A percentile compares a stretch with the other conserved stretches of the same genome.
Evolutionary conservation across 441 rosid species (phyloP).

Genomic region (Corymbia citriodora): DNA sequence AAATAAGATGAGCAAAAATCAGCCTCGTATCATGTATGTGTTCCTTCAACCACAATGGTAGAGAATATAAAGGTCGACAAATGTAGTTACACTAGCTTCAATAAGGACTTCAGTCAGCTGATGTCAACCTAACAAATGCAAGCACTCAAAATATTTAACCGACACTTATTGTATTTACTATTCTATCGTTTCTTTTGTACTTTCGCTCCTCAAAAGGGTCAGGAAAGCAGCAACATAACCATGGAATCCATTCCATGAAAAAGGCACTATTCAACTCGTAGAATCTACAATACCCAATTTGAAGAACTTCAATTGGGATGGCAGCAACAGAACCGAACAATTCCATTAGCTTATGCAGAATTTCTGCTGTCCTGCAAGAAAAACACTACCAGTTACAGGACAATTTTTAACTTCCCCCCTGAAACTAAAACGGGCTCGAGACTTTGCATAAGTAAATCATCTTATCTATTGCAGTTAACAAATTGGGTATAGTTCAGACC

Average conservation of each 20-base stretch:
- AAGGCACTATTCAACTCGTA: background rate
- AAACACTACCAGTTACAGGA: background rate
- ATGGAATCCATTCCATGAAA: background rate
- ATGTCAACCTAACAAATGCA: background rate
- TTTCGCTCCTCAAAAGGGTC: background rate
- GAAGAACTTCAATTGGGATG: slow-evolving; percentile 74
- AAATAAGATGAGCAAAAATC: background rate
- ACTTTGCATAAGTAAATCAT: background rate
- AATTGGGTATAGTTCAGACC: slow-evolving; percentile 20
- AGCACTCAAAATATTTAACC: background rate
- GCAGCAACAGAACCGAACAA: slow-evolving; percentile 41
- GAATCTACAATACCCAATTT: slow-evolving; percentile 46
- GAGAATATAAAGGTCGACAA: background rate
- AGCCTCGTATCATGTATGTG: background rate
- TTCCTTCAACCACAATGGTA: background rate
- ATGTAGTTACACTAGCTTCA: background rate
- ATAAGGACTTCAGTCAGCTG: background rate
- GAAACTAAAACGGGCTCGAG: background rate
- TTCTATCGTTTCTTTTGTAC: background rate
- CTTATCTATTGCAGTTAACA: background rate
- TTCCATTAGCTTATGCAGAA: slow-evolving; percentile 47
- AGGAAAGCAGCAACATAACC: background rate
- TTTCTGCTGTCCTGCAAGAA: slow-evolving; percentile 54
- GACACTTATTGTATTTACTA: background rate
- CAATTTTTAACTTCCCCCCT: background rate